A percentile compares a stretch with the other conserved stretches of the same genome.
Evolutionary conservation across 2,329 filamentous ascomycete genomes (phyloP).

Genomic region (Rachicladosporium sp.): DNA sequence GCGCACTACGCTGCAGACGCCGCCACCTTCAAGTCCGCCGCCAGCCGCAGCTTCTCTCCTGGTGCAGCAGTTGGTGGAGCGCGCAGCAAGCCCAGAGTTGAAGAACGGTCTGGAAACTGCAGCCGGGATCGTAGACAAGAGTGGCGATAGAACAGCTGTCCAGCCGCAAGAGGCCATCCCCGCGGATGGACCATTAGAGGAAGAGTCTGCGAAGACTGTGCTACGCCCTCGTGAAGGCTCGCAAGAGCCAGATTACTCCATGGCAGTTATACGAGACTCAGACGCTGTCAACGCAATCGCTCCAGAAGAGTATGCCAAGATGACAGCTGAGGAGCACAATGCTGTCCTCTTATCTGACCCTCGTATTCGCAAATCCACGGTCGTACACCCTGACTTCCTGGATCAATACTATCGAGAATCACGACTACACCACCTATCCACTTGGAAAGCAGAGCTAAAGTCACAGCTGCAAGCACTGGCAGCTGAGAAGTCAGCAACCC

Average conservation of each 20-base stretch:
- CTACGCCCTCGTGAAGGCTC: slow-evolving; percentile 17
- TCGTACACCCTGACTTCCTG: slow-evolving; percentile 84
- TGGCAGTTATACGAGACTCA: slow-evolving; percentile 20
- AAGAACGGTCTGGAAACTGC: not conserved
- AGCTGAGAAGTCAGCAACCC: slow-evolving; percentile 49
- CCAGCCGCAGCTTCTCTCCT: not conserved
- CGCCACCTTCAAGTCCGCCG: slow-evolving; percentile 10
- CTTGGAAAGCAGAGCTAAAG: slow-evolving; percentile 93
- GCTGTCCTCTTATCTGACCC: slow-evolving; percentile 73
- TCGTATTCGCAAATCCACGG: slow-evolving; percentile 73
- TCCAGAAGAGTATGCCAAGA: slow-evolving; percentile 26
- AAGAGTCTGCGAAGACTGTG: not conserved
- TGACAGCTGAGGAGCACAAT: slow-evolving; percentile 91
- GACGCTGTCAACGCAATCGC: slow-evolving; percentile 16
- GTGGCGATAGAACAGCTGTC: not conserved
- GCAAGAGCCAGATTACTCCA: slow-evolving; percentile 22
- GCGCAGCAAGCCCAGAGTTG: not conserved
- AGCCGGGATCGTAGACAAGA: no score
- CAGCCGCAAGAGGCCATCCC: not conserved
- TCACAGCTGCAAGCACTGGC: slow-evolving; percentile 73
- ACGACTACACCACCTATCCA: slow-evolving; percentile 83
- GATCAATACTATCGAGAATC: slow-evolving; percentile 94
- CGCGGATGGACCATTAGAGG: not conserved
- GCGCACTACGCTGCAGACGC: slow-evolving; percentile 9
- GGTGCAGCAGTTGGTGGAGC: not conserved